These are phyloP conservation scores for Asterella californica DNA, from an alignment of 225 moss, liverwort and hornwort species.

Conservation along the genomic window DNA sequence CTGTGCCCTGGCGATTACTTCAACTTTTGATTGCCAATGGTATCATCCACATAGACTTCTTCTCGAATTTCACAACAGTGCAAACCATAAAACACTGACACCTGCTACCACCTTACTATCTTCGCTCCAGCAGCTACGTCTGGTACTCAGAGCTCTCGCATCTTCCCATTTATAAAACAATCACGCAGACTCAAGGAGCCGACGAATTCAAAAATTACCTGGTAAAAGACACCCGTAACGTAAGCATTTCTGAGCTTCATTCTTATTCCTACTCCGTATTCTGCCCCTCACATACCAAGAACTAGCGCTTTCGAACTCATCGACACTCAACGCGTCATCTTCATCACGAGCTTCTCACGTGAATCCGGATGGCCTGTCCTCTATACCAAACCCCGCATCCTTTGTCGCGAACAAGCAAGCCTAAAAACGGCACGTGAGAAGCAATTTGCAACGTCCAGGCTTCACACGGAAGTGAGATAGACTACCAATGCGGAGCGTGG, in stretches of 20 bases:
- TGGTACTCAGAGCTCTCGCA: background rate
- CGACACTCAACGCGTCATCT: background rate
- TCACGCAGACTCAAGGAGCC: background rate
- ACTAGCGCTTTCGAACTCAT: background rate
- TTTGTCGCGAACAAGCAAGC: background rate
- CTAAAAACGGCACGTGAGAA: no score
- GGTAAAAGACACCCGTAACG: conserved; percentile 3
- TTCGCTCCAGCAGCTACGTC: background rate
- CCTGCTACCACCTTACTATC: background rate
- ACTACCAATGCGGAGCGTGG: no score
- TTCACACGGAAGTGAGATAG: no score
- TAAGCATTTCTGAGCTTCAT: conserved; percentile 10
- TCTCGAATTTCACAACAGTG: background rate
- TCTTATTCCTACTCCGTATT: background rate
- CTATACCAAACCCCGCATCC: background rate
- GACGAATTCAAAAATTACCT: background rate
- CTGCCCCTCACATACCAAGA: conserved; percentile 12
- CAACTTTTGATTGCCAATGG: background rate
- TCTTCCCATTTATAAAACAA: background rate
- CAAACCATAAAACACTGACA: background rate
- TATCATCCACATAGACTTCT: background rate
- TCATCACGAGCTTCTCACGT: background rate
- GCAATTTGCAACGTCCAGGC: no score
- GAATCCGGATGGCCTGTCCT: background rate
- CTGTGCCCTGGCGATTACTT: no score